Evolutionary conservation across 2,329 filamentous ascomycete species (phyloP), one percentile per base, ranked within the genome.

Genomic region (Gnomoniopsis smithogilvyi): DNA sequence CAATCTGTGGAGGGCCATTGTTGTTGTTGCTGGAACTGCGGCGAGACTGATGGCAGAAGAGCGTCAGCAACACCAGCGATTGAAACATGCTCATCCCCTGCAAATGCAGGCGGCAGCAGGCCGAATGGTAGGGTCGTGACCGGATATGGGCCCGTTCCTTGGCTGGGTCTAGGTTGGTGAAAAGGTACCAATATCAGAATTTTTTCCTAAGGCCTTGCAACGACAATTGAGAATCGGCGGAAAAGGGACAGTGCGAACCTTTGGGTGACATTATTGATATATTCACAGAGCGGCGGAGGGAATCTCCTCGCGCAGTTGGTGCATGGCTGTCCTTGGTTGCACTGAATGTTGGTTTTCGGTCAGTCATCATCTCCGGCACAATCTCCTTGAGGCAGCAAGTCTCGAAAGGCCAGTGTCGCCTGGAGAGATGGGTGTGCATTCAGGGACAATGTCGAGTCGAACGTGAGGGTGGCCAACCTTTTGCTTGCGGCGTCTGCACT

Each of bases 241-340:
- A 46, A 14, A 21, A 19, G 7, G 17, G 24, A 34, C 15, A 51
- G 34, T 26, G 24, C 64, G 63, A 56, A 72, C 70, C 64, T 68
- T 49, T 54, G 63, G 41, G 58, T 59, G 8, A 8, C 26, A 34
- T 54, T 62, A 15, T 62, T 59, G 17, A 65, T 72, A 63, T 84
- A 84, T 63, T 80, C 74, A 66, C 81, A 84, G 7, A 70, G 64
- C 1, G 80, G 80, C 54, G 76, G 78, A 0, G 81, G 81, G 61
- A 80, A 83, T 33, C 80, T 74, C 41, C 80, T 76, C 24, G 74
- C 70, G 63, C 81, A 84, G 64, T 83, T 82, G 47, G 76, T 76
- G 68, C 81, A 83, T 15, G 81, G 81, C 33, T 80, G 78, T 26
- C 77, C 75, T 64, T 82, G 79, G 64, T 81, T 80, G 66, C 81